Conservation (phyloP, 805 yeast genomes). For the Spathaspora girioi region DNA sequence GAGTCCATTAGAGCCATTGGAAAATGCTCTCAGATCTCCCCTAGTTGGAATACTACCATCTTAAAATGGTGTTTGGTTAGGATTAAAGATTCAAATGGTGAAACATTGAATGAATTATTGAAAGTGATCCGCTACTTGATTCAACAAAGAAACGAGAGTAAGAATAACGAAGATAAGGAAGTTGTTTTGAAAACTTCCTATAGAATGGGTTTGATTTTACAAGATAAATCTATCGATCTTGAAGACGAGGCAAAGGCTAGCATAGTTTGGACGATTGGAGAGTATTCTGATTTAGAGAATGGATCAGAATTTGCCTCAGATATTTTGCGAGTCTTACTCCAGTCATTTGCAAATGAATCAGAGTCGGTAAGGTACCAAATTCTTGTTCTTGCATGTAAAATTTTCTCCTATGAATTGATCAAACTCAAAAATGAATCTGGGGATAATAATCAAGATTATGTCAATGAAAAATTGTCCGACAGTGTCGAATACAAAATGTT, state of each 20-base stretch:
- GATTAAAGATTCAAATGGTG: slow-evolving; percentile 30
- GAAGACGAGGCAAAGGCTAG: slow-evolving; percentile 65
- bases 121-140: slow-evolving; percentile 70
- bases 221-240: slow-evolving; percentile 16
- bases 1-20: slow-evolving; percentile 63
- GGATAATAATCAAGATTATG: slow-evolving; percentile 9
- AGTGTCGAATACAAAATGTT: slow-evolving; percentile 48
- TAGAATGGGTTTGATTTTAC: slow-evolving; percentile 37
- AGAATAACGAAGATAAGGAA: slow-evolving; percentile 8
- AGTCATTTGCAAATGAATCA: slow-evolving; percentile 50
- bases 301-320: slow-evolving; percentile 62
- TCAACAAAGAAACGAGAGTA: slow-evolving; percentile 45
- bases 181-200: slow-evolving; percentile 54
- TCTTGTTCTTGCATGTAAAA: slow-evolving; percentile 69
- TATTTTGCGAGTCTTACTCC: slow-evolving; percentile 56
- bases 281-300: slow-evolving; percentile 45
- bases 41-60: slow-evolving; percentile 49
- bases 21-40: slow-evolving; percentile 47
- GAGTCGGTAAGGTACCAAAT: slow-evolving; percentile 66
- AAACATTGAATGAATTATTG: slow-evolving; percentile 59
- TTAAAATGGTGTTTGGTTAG: slow-evolving; percentile 62
- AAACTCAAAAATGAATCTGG: slow-evolving; percentile 22
- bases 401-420: slow-evolving; percentile 55
- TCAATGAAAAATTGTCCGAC: slow-evolving; percentile 9
- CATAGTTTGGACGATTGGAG: slow-evolving; percentile 89